These are phyloP conservation scores for Pleurotus platypus DNA, from an alignment of 768 basidiomycete genomes.

Conservation along the genomic window DNA sequence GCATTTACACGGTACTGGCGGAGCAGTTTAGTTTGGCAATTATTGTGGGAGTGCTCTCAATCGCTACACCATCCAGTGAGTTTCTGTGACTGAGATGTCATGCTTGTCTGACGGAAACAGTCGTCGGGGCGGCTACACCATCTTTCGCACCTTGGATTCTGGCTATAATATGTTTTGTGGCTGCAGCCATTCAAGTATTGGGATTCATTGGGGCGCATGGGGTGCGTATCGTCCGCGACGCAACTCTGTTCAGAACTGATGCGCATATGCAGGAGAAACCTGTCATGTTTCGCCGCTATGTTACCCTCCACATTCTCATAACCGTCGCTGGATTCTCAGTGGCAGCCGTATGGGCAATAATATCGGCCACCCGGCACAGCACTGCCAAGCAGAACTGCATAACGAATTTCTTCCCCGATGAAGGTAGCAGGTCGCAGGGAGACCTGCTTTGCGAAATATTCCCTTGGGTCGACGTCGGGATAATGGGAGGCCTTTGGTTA, in stretches of 20 bases:
- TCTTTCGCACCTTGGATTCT: constrained; percentile 72
- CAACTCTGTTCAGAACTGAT: background rate
- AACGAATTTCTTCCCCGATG: constrained; percentile 47
- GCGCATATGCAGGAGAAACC: constrained; percentile 55
- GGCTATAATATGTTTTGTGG: constrained; percentile 71
- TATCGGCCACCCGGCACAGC: constrained; percentile 75
- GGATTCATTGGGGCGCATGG: constrained; percentile 84
- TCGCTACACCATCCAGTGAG: constrained; percentile 81
- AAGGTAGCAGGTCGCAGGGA: constrained; percentile 43
- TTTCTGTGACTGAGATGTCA: constrained; percentile 8
- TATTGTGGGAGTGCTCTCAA: constrained; percentile 65
- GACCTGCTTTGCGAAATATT: constrained; percentile 84
- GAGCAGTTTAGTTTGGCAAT: constrained; percentile 74
- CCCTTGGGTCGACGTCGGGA: constrained; percentile 86
- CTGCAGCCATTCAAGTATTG: constrained; percentile 72
- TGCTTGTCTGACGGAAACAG: constrained; percentile 29
- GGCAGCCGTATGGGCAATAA: constrained; percentile 75
- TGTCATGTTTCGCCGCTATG: constrained; percentile 63
- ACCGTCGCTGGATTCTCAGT: constrained; percentile 65
- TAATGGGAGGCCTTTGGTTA: constrained; percentile 89
- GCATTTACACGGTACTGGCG: constrained; percentile 75
- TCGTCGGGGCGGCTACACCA: constrained; percentile 85
- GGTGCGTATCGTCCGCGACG: constrained; percentile 35
- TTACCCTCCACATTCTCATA: constrained; percentile 57
- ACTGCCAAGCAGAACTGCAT: constrained; percentile 69